Conservation (phyloP, 202 grass and related monocot species). For the Panicum hallii region DNA sequence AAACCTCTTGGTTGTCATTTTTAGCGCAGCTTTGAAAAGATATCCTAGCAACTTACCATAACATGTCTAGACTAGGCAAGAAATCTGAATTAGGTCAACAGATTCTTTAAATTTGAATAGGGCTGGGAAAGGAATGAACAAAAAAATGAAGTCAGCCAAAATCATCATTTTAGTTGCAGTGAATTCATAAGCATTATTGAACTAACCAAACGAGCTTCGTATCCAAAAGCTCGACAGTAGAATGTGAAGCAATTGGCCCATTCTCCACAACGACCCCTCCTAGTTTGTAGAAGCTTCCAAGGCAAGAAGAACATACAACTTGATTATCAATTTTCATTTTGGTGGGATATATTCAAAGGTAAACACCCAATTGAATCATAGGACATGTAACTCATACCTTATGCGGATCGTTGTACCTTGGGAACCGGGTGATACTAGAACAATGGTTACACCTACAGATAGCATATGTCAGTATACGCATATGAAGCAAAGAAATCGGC, state of each 20-base stretch:
- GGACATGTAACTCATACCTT: constrained; percentile 63
- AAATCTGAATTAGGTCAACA: constrained; percentile 8
- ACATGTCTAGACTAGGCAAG: background rate
- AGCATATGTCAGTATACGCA: constrained; percentile 39
- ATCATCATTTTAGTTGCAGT: background rate
- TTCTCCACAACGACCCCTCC: constrained; percentile 94
- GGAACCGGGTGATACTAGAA: constrained; percentile 81
- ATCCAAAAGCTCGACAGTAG: constrained; percentile 90
- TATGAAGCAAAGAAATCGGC: constrained; percentile 29
- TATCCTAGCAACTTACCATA: background rate
- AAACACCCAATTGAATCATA: constrained; percentile 40
- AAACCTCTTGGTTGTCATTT: background rate
- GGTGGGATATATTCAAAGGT: constrained; percentile 21
- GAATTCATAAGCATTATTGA: constrained; percentile 32
- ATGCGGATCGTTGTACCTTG: constrained; percentile 87
- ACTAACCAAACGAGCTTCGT: constrained; percentile 95
- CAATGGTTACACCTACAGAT: constrained; percentile 81
- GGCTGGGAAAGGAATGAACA: background rate
- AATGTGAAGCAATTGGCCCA: constrained; percentile 99
- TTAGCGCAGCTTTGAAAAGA: background rate
- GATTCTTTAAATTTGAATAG: background rate
- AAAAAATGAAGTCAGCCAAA: background rate
- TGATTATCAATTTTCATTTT: constrained; percentile 37
- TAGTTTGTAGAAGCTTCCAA: constrained; percentile 90
- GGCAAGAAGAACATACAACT: constrained; percentile 38